A percentile compares a stretch with the other conserved stretches of the same genome.
phyloP scores from a whole-genome alignment of 73 alveolate species.

The Symbiodinium natans region DNA sequence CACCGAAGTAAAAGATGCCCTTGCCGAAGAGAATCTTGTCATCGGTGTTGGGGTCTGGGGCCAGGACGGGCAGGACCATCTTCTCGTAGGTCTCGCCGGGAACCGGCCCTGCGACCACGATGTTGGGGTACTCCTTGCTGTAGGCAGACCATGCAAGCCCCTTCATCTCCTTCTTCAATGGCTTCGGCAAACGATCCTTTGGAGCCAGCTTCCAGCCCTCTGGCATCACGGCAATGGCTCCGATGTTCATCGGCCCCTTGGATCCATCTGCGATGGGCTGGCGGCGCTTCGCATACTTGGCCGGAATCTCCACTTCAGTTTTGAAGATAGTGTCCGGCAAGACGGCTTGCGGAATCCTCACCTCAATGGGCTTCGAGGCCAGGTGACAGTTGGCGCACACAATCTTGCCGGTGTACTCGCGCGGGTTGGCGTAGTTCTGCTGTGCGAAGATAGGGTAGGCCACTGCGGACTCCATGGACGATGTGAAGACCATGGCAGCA shows the following conservation, averaged over 20 bases:
- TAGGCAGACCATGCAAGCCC: constrained; percentile 88
- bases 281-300: constrained; percentile 81
- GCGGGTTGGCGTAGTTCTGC: constrained; percentile 93
- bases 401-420: constrained; percentile 81
- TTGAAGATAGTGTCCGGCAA: constrained; percentile 93
- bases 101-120: constrained; percentile 53
- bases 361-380: constrained; percentile 71
- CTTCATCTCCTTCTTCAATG: constrained; percentile 94
- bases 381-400: constrained; percentile 93
- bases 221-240: constrained; percentile 90
- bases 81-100: constrained; percentile 71
- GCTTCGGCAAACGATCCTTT: constrained; percentile 93
- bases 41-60: constrained; percentile 76
- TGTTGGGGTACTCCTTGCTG: constrained; percentile 91
- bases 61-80: constrained; percentile 85
- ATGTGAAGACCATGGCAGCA: constrained; percentile 89
- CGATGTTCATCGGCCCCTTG: constrained; percentile 87
- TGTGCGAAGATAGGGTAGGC: constrained; percentile 92
- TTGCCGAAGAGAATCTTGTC: constrained; percentile 89
- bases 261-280: constrained; percentile 93
- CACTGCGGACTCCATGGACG: constrained; percentile 91
- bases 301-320: constrained; percentile 86
- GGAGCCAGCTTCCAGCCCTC: constrained; percentile 94
- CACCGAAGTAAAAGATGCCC: constrained; percentile 87
- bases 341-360: constrained; percentile 83